These are phyloP conservation scores for Phycomyces nitens DNA, from an alignment of 192 early-diverging fungal species.

Conservation along the genomic window DNA sequence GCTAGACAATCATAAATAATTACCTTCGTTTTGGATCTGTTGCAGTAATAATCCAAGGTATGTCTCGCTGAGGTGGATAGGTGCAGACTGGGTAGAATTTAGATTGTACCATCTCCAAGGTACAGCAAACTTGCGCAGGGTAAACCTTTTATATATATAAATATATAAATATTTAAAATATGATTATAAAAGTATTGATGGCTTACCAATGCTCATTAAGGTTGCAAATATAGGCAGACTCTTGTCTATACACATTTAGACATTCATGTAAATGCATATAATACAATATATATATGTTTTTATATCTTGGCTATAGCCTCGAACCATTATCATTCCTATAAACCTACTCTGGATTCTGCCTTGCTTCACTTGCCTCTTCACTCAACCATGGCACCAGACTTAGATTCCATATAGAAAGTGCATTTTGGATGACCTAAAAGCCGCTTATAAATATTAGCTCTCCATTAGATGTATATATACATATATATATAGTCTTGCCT, in stretches of 20 bases:
- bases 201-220: conserved; percentile 53
- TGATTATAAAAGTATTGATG: not conserved
- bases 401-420: conserved; percentile 54
- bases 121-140: conserved; percentile 63
- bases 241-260: conserved; percentile 36
- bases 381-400: conserved; percentile 55
- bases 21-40: conserved; percentile 45
- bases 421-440: conserved; percentile 49
- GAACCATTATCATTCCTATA: not conserved
- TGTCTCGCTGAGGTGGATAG: conserved; percentile 63
- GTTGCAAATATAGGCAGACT: conserved; percentile 72
- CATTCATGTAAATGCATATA: no score
- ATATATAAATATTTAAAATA: conserved; percentile 18
- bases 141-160: conserved; percentile 46
- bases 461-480: no score
- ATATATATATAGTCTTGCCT: conserved; percentile 26
- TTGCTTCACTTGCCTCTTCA: conserved; percentile 39
- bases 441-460: no score
- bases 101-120: conserved; percentile 75
- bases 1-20: no score
- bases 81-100: conserved; percentile 50
- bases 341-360: conserved; percentile 53
- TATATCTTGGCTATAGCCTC: no score
- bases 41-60: conserved; percentile 57
- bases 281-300: not conserved